Percentiles rank a stretch among this genome's conserved stretches.
Evolutionary conservation across 192 early-diverging fungal species (phyloP).

Genomic region (Backusella psychrophila): DNA sequence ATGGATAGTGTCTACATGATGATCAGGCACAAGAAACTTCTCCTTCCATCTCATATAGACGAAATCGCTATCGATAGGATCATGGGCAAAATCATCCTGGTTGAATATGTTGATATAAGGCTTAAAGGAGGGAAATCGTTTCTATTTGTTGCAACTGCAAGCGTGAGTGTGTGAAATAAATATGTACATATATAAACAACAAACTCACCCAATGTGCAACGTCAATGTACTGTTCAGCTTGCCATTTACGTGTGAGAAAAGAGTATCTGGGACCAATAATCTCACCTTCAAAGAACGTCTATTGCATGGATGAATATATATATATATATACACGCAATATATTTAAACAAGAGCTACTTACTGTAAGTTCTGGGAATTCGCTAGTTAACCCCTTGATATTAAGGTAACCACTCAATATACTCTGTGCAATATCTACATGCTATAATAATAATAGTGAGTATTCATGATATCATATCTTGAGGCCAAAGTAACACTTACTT

Average conservation of each 20-base stretch:
- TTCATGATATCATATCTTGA: not conserved
- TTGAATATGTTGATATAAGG: slow-evolving; percentile 13
- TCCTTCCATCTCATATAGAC: slow-evolving; percentile 96
- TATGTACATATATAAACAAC: not conserved
- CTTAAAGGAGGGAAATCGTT: slow-evolving; percentile 12
- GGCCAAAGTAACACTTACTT: slow-evolving; percentile 45
- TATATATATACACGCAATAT: not conserved
- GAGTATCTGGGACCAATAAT: slow-evolving; percentile 76
- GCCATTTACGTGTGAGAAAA: slow-evolving; percentile 86
- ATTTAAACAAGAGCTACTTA: not conserved
- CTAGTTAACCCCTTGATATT: slow-evolving; percentile 75
- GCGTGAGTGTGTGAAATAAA: not conserved
- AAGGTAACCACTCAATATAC: slow-evolving; percentile 75
- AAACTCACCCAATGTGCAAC: slow-evolving; percentile 70
- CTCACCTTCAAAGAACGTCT: slow-evolving; percentile 85
- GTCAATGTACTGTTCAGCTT: slow-evolving; percentile 71
- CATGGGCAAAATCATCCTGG: slow-evolving; percentile 41
- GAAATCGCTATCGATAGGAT: slow-evolving; percentile 47
- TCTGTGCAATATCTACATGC: slow-evolving; percentile 69
- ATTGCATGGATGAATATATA: not conserved
- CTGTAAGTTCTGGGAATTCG: slow-evolving; percentile 73
- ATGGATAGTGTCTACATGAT: slow-evolving; percentile 67
- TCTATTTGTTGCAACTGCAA: not conserved
- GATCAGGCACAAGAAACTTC: slow-evolving; percentile 86
- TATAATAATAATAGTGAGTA: slow-evolving; percentile 17